These are phyloP conservation scores for Tieghemiomyces parasiticus DNA, from an alignment of 192 early-diverging fungal species.

Conservation along the genomic window DNA sequence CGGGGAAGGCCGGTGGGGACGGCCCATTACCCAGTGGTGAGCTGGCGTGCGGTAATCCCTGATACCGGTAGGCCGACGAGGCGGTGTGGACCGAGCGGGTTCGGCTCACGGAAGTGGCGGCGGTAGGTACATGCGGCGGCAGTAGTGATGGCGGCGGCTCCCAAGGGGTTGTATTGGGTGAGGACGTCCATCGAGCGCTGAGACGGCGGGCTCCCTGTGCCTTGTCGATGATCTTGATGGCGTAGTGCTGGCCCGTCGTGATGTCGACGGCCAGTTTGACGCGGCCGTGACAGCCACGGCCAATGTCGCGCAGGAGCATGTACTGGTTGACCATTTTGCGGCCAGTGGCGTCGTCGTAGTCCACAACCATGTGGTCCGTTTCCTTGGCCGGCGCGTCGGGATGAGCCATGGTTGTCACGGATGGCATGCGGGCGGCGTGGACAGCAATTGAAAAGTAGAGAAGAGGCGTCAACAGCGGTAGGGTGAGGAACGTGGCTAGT, in stretches of 20 bases:
- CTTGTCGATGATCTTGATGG: slow-evolving; percentile 39
- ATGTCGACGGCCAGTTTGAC: slow-evolving; percentile 81
- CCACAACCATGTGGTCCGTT: slow-evolving; percentile 66
- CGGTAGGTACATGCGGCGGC: too few species aligned
- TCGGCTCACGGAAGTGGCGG: too few species aligned
- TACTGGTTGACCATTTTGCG: slow-evolving; percentile 96
- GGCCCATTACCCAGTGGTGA: too few species aligned
- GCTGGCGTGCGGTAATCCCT: too few species aligned
- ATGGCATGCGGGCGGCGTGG: too few species aligned
- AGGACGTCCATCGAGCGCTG: slow-evolving; percentile 1
- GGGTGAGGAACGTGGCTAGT: too few species aligned
- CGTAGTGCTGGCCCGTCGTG: slow-evolving; percentile 51
- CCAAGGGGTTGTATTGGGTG: too few species aligned
- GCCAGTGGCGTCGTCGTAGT: slow-evolving; percentile 70
- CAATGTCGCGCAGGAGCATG: slow-evolving; percentile 77
- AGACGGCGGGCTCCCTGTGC: slow-evolving; percentile 5
- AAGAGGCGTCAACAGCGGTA: too few species aligned
- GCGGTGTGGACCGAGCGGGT: not conserved
- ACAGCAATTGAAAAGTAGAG: too few species aligned
- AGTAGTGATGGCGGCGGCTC: too few species aligned
- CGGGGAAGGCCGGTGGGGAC: not conserved
- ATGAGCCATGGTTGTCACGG: too few species aligned
- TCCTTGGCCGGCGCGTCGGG: slow-evolving; percentile 44
- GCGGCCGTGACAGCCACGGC: slow-evolving; percentile 90
- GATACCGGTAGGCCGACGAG: not conserved